phyloP scores from a whole-genome alignment of 306 rosid genomes.

The Spatholobus suberectus region DNA sequence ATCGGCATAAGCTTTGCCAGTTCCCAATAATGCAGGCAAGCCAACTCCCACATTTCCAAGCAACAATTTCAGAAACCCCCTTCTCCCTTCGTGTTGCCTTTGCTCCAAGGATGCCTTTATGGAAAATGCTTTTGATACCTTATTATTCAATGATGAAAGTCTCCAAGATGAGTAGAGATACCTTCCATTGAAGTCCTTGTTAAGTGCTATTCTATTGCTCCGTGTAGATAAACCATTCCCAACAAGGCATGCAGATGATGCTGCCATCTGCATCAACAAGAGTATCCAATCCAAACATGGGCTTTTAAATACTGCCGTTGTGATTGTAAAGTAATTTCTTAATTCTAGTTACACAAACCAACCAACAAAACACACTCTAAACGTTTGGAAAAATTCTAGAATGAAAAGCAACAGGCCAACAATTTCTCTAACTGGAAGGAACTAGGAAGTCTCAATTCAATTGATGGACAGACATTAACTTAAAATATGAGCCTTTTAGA shows the following conservation, averaged over 20 bases:
- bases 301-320: background rate
- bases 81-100: constrained; percentile 69
- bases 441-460: background rate
- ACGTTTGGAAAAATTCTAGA: background rate
- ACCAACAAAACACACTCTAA: background rate
- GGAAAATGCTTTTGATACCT: constrained; percentile 48
- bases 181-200: constrained; percentile 71
- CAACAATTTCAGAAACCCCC: constrained; percentile 82
- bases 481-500: background rate
- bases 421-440: too few relatives aligned
- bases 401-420: background rate
- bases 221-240: constrained; percentile 73
- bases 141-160: constrained; percentile 53
- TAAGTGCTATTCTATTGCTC: constrained; percentile 52
- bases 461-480: background rate
- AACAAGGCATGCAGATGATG: constrained; percentile 89
- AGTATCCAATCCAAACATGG: constrained; percentile 22
- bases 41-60: constrained; percentile 68
- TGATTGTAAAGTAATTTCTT: background rate
- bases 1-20: constrained; percentile 84
- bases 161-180: constrained; percentile 58
- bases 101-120: constrained; percentile 71
- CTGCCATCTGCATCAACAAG: constrained; percentile 63
- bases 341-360: background rate
- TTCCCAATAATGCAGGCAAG: constrained; percentile 68